Percentiles rank a stretch among this genome's conserved stretches.
These are phyloP conservation scores for Chloropicon primus DNA, from an alignment of 139 green algal genomes.

Conservation along the genomic window DNA sequence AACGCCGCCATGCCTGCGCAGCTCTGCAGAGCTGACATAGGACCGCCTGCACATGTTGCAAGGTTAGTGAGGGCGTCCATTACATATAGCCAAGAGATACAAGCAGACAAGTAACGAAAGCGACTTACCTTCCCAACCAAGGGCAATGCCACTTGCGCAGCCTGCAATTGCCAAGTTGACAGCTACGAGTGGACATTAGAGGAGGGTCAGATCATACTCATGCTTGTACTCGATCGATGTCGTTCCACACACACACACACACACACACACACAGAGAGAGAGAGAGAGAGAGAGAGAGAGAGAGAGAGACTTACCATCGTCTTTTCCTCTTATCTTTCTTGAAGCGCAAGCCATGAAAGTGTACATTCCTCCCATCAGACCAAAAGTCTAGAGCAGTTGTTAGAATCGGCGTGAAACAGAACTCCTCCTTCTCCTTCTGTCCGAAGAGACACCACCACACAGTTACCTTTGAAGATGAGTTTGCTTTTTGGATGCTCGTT, in stretches of 20 bases:
- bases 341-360: background rate
- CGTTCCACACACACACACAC: no score
- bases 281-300: no score
- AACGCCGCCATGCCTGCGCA: background rate
- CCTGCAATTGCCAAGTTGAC: background rate
- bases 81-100: no score
- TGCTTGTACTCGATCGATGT: no score
- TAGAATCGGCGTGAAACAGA: no score
- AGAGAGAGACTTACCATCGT: background rate
- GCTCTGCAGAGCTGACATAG: background rate
- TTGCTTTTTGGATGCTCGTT: background rate
- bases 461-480: background rate
- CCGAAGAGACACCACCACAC: no score
- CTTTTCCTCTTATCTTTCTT: background rate
- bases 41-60: background rate
- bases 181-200: no score
- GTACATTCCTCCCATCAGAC: background rate
- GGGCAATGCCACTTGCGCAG: background rate
- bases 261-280: no score
- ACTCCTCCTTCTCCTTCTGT: no score
- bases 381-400: background rate
- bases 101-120: no score
- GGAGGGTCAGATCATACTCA: no score
- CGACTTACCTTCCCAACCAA: background rate
- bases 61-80: no score